phyloP scores from a whole-genome alignment of 78 protist species.

The Dictyostelium intermedium region DNA sequence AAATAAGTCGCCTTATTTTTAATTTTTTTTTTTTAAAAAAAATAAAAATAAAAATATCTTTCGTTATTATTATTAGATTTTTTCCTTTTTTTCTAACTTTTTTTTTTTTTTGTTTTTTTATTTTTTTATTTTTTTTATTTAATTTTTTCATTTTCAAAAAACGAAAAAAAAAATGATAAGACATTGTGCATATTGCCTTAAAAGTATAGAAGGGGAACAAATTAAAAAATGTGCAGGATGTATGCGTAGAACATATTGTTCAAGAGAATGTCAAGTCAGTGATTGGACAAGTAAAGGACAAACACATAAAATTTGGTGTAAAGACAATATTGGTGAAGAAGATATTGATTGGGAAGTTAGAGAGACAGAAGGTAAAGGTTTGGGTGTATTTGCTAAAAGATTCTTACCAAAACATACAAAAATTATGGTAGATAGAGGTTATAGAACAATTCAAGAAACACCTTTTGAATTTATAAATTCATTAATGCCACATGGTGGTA shows the following conservation, averaged over 20 bases:
- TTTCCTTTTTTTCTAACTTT: too few relatives aligned
- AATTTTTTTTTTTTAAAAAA: too few relatives aligned
- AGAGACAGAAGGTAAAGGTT: constrained; percentile 11
- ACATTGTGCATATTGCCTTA: constrained; percentile 50
- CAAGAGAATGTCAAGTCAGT: constrained; percentile 33
- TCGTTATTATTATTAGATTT: too few relatives aligned
- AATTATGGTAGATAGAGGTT: constrained; percentile 38
- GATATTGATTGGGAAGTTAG: constrained; percentile 40
- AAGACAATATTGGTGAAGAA: constrained; percentile 27
- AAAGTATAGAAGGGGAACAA: background rate
- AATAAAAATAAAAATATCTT: too few relatives aligned
- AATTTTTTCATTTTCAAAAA: too few relatives aligned
- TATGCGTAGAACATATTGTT: constrained; percentile 2
- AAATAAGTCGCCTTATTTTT: too few relatives aligned
- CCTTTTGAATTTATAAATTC: constrained; percentile 11
- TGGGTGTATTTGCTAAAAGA: constrained; percentile 41
- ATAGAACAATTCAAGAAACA: constrained; percentile 12
- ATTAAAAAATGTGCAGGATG: constrained; percentile 44
- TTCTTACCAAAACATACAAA: constrained; percentile 23
- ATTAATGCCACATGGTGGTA: constrained; percentile 17
- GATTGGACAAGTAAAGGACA: constrained; percentile 29
- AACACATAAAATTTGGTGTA: constrained; percentile 27
- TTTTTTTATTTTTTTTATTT: too few relatives aligned
- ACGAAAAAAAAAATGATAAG: background rate
- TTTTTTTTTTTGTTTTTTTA: too few relatives aligned